Evolutionary conservation across 169 alveolate species (phyloP).

Genomic region (Eimeria falciformis): DNA sequence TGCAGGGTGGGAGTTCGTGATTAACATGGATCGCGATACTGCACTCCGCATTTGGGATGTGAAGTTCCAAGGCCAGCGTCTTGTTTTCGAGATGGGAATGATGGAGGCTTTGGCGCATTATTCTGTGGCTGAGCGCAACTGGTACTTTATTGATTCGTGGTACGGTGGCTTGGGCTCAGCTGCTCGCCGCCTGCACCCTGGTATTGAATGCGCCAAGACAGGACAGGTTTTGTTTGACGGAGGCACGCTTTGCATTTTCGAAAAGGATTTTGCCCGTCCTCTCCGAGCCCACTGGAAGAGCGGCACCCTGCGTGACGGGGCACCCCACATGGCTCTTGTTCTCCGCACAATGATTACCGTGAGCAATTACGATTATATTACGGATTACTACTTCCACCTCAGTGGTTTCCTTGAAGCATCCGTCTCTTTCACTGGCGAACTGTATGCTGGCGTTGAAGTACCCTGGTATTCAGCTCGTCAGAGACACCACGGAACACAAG

Average conservation of each 20-base stretch:
- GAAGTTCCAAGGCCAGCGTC: conserved; percentile 80
- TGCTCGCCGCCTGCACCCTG: conserved; percentile 82
- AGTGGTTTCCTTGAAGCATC: conserved; percentile 82
- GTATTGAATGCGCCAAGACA: conserved; percentile 83
- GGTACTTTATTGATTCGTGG: conserved; percentile 85
- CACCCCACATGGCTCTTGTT: conserved; percentile 80
- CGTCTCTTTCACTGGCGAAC: conserved; percentile 84
- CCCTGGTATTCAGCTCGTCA: conserved; percentile 84
- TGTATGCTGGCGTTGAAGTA: conserved; percentile 85
- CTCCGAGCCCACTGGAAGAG: conserved; percentile 83
- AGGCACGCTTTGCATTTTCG: conserved; percentile 82
- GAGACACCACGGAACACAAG: conserved; percentile 81
- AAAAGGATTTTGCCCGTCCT: conserved; percentile 83
- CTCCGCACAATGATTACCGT: conserved; percentile 83
- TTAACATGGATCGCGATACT: conserved; percentile 84
- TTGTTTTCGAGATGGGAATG: conserved; percentile 83
- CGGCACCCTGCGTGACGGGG: conserved; percentile 83
- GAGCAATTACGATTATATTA: conserved; percentile 84
- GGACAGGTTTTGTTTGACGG: conserved; percentile 81
- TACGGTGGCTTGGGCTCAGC: conserved; percentile 86
- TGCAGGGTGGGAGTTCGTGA: conserved; percentile 82
- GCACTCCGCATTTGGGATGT: conserved; percentile 82
- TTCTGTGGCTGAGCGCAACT: conserved; percentile 83
- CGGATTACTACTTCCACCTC: conserved; percentile 81
- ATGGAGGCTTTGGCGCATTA: conserved; percentile 85